Evolutionary conservation across 768 basidiomycete genomes (phyloP), one percentile per base, ranked within the genome.

Genomic region (Mycena galericulata): DNA sequence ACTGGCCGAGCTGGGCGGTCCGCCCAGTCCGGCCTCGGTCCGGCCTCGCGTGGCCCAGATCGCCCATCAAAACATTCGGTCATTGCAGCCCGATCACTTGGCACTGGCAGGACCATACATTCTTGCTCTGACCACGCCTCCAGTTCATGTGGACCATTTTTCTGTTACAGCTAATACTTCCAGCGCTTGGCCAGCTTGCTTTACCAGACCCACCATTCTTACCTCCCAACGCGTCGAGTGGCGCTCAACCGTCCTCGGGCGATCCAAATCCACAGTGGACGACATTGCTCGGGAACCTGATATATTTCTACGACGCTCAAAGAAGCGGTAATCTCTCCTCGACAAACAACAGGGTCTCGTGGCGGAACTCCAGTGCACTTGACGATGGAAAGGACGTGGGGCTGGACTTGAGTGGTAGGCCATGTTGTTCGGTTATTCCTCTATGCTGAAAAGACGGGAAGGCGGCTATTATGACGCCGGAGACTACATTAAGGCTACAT

Each of bases 231-330:
- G 79, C 87, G 15, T 81, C 89, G 18, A 79, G 81, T 2, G 92
- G 92, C 30, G 84, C 91, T 17, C 71, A 83, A 46, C 71, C 83
- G 20, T 85, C 89, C 22, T 70, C 79, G 17, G 78, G 79, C 11
- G 71, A 76, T 67, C 89, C 92, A 45, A 96, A 96, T 76, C 73
- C 87, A 3, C 93, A 96, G 76, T 97, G 96, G 95, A 86, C 90
- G 7, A 91, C 84, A 54, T 78, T 97, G 3, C 86, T 97, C 0
- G 96, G 96, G 4, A 89, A 92, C 76, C 78, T 92, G 29, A 76
- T 97, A 29, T 97, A 90, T 75, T 97, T 97, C 78, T 98, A 96
- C 75, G 96, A 98, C 69, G 95, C 91, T 1, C 96, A 98, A 75
- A 85, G 96, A 22, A 93, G 92, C 60, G 96, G 96, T 18, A 83